Conservation (phyloP, 2,329 filamentous ascomycete species). For the Aspergillus sp. region DNA sequence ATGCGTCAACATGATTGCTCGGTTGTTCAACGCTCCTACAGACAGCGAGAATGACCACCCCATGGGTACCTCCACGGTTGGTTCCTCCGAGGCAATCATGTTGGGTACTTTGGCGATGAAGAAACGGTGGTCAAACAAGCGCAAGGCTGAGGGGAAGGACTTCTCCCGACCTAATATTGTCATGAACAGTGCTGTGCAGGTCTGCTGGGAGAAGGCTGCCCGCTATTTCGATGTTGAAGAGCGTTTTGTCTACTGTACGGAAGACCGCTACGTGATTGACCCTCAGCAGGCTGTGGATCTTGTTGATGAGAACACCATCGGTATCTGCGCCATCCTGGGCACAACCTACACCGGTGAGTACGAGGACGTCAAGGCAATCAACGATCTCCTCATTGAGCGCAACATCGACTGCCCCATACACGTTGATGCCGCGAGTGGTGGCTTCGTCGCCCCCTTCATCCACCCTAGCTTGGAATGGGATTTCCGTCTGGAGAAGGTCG, state of each 20-base stretch:
- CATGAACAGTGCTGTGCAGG: constrained; percentile 95
- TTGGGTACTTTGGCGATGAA: constrained; percentile 77
- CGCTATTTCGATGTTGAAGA: constrained; percentile 93
- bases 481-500: constrained; percentile 82
- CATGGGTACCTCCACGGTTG: constrained; percentile 84
- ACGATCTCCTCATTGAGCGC: constrained; percentile 76
- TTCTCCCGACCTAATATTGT: constrained; percentile 81
- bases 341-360: constrained; percentile 96
- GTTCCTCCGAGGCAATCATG: constrained; percentile 72
- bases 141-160: constrained; percentile 78
- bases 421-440: constrained; percentile 88
- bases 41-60: constrained; percentile 58
- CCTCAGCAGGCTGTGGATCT: constrained; percentile 61
- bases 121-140: constrained; percentile 86
- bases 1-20: constrained; percentile 86
- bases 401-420: constrained; percentile 83
- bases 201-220: constrained; percentile 93
- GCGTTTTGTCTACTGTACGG: constrained; percentile 68
- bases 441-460: constrained; percentile 91
- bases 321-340: constrained; percentile 86
- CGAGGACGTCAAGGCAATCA: constrained; percentile 89
- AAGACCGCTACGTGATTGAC: constrained; percentile 63
- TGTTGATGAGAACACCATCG: constrained; percentile 73
- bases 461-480: constrained; percentile 85
- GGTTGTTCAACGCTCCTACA: constrained; percentile 78